Percentiles rank a stretch among this genome's conserved stretches.
Evolutionary conservation across 306 rosid genomes (phyloP).

Genomic region (Pyrus bretschneideri): DNA sequence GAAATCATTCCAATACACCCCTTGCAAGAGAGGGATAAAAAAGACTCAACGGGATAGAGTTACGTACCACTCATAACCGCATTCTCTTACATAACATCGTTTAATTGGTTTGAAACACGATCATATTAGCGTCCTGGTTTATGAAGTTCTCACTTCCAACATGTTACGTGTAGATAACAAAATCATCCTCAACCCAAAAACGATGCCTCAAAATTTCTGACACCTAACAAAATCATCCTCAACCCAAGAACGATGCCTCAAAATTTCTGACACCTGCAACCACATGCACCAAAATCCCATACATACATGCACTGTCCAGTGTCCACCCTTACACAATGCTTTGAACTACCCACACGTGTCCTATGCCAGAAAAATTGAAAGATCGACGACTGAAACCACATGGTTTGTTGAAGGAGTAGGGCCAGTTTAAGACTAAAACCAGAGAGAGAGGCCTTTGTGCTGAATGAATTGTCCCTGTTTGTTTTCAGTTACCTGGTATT

Average conservation of each 20-base stretch:
- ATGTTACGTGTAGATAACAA: not conserved
- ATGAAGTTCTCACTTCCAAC: not conserved
- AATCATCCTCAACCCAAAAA: not conserved
- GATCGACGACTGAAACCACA: not conserved
- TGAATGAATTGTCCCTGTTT: conserved; percentile 17
- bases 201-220: not conserved
- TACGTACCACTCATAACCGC: no score
- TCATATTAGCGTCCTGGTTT: no score
- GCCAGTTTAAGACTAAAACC: not conserved
- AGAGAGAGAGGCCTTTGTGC: not conserved
- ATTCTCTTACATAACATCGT: no score
- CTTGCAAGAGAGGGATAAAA: not conserved
- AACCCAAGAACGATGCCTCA: conserved; percentile 2
- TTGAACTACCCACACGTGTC: not conserved
- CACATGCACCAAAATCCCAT: not conserved
- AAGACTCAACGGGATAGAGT: no score
- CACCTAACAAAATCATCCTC: not conserved
- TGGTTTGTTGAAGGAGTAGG: not conserved
- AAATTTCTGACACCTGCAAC: not conserved
- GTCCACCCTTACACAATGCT: not conserved
- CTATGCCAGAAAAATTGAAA: not conserved
- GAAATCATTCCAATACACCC: not conserved
- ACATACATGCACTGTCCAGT: not conserved
- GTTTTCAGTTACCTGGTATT: conserved; percentile 2
- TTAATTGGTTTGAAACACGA: no score